Evolutionary conservation across 371 early-diverging fungal genomes (phyloP), one percentile per base, ranked within the genome.

Genomic region (Syncephalastrum sp.): DNA sequence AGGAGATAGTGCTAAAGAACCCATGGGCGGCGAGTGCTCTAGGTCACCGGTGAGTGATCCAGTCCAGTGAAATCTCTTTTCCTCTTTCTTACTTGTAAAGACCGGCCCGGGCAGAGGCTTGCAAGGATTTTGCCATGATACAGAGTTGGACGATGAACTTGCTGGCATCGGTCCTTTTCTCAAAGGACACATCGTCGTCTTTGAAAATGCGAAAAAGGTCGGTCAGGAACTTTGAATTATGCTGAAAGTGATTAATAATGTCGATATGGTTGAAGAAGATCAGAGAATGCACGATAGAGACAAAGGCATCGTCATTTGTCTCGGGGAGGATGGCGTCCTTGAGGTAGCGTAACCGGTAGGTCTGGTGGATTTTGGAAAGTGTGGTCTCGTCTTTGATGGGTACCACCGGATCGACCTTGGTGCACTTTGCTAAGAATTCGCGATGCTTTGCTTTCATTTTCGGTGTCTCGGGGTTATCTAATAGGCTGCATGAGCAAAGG

Each of bases 191-290:
- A 16, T 77, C 67, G 13, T 82, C 68, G 4, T 63, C 63, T 12
- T 73, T 80, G 60, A 92, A 59, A 24, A 93, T 76, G 8, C 63
- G 77, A 62, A 93, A 89, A 14, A 95, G 61, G 14, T 83, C 77
- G 10, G 71, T 69, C 62, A 93, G 67, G 57, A 88, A 87, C 16
- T 70, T 70, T 2, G 80, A 69, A 56, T 90, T 86, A 19, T 83
- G 74, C 61, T 86, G 84, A 49, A 96, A 70, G 60, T 86, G 72
- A 50, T 65, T 79, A 50, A 93, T 77, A 43, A 96, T 91, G 23
- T 94, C 93, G 42, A 87, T 74, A 59, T 94, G 81, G 63, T 90
- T 91, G 69, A 87, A 88, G 63, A 85, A 89, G 6, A 90, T 83
- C 48, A 93, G 68, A 0, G 89, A 82, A 38, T 81, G 81, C 45